phyloP scores from a whole-genome alignment of 2,329 filamentous ascomycete genomes.

The Colletotrichum chlorophyti region DNA sequence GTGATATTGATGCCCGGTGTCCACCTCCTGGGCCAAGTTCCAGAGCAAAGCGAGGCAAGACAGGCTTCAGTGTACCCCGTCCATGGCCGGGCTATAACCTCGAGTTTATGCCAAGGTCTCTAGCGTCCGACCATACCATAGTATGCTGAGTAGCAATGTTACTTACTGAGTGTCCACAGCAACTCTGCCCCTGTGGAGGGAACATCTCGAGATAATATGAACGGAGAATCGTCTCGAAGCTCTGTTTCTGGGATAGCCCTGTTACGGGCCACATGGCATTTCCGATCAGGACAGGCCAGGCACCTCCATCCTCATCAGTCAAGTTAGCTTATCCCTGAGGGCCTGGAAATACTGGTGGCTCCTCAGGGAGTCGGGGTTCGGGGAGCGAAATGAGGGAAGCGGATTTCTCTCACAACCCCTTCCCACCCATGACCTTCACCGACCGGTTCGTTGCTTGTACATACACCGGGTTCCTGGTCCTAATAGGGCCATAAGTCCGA shows the following conservation, averaged over 20 bases:
- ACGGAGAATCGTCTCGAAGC: conserved; percentile 21
- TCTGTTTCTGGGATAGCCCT: conserved; percentile 6
- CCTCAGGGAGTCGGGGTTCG: background rate
- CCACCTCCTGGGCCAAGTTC: no score
- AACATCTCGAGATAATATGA: background rate
- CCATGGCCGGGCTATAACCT: background rate
- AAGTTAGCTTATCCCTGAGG: conserved; percentile 1
- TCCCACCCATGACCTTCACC: no score
- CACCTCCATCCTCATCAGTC: background rate
- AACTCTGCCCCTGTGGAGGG: background rate
- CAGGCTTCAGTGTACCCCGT: background rate
- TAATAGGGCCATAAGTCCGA: conserved; percentile 8
- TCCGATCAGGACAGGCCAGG: conserved; percentile 3
- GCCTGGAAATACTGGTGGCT: background rate
- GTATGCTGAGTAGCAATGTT: no score
- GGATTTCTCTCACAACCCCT: conserved; percentile 1
- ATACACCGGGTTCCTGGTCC: background rate
- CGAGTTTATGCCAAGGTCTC: background rate
- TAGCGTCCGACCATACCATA: no score
- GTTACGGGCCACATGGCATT: conserved; percentile 21
- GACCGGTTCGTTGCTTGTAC: conserved; percentile 13
- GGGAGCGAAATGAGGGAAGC: background rate
- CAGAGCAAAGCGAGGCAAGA: background rate
- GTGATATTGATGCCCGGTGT: background rate
- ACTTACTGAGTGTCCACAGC: background rate